These are phyloP conservation scores for Dipodascus albidus DNA, from an alignment of 805 yeast species.

Conservation along the genomic window DNA sequence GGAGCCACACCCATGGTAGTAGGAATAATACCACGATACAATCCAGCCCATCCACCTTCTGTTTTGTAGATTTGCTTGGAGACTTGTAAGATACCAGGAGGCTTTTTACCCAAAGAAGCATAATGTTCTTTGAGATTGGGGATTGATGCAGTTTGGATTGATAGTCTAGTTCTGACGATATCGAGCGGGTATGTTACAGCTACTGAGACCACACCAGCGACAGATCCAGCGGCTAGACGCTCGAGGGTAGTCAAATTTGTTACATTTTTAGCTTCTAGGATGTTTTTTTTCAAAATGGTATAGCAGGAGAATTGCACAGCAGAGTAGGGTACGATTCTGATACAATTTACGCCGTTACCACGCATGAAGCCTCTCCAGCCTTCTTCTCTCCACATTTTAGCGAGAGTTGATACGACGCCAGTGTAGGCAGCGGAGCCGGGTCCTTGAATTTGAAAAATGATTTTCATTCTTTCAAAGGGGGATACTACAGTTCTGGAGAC, in stretches of 20 bases:
- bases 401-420: constrained; percentile 70
- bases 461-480: constrained; percentile 91
- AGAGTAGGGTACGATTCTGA: constrained; percentile 84
- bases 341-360: constrained; percentile 84
- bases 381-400: constrained; percentile 76
- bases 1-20: constrained; percentile 93
- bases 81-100: constrained; percentile 63
- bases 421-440: constrained; percentile 33
- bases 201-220: constrained; percentile 74
- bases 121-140: constrained; percentile 11
- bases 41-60: constrained; percentile 75
- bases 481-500: constrained; percentile 87
- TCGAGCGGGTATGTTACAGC: constrained; percentile 86
- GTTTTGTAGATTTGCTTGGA: constrained; percentile 45
- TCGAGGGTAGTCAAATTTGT: constrained; percentile 35
- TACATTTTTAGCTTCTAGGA: constrained; percentile 10
- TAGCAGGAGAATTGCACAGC: constrained; percentile 90
- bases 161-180: constrained; percentile 76
- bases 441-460: constrained; percentile 81
- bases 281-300: constrained; percentile 43
- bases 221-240: constrained; percentile 63
- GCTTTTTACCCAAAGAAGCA: constrained; percentile 24
- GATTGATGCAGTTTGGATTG: constrained; percentile 73
- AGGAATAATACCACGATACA: constrained; percentile 82
- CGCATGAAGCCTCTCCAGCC: constrained; percentile 85